These are phyloP conservation scores for Cladosporium phlei DNA, from an alignment of 2,329 filamentous ascomycete species.

Conservation along the genomic window DNA sequence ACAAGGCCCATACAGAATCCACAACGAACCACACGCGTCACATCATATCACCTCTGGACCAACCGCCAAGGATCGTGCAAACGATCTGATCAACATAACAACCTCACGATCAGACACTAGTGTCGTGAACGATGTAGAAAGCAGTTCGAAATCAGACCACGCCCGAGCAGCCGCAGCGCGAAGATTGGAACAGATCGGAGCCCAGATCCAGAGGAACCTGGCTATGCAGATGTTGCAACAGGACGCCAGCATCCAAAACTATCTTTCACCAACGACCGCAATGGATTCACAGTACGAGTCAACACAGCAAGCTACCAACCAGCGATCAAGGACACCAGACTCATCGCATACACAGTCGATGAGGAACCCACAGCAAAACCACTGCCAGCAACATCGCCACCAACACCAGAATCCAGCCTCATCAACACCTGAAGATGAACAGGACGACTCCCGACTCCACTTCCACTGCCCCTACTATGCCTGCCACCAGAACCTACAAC, in stretches of 20 bases:
- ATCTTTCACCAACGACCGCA: too few species aligned
- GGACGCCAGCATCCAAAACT: background rate
- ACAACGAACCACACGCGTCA: too few species aligned
- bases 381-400: background rate
- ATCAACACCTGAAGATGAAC: background rate
- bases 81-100: background rate
- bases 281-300: background rate
- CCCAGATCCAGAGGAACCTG: background rate
- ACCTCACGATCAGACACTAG: background rate
- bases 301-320: background rate
- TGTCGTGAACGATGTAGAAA: too few species aligned
- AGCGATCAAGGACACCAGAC: background rate
- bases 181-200: conserved; percentile 2
- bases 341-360: background rate
- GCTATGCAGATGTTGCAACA: conserved; percentile 1
- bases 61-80: background rate
- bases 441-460: background rate
- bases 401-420: background rate
- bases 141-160: background rate
- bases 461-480: conserved; percentile 9
- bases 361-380: background rate
- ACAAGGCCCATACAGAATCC: too few species aligned
- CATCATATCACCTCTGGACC: too few species aligned
- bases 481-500: background rate
- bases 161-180: background rate